Evolutionary conservation across 441 rosid species (phyloP).

Genomic region (Lepidium campestre): DNA sequence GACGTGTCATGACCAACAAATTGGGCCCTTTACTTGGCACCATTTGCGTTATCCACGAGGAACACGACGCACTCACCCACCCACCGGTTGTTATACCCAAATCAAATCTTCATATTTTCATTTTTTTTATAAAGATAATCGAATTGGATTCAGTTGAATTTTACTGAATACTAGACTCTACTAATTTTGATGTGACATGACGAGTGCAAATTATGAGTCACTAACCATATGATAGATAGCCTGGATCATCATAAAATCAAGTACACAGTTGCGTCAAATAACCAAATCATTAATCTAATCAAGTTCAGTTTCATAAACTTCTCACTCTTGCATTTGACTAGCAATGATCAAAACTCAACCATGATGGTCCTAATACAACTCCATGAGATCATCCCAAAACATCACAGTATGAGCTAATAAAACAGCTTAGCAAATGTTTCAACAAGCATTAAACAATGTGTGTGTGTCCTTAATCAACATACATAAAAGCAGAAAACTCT

Average conservation of each 20-base stretch:
- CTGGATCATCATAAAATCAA: neutral
- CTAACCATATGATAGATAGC: too few species aligned
- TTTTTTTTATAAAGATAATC: neutral
- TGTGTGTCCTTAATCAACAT: too few species aligned
- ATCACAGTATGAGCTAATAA: too few species aligned
- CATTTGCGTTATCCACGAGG: slow-evolving; percentile 12
- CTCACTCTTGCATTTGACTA: neutral
- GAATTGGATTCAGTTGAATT: neutral
- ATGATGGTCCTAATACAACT: neutral
- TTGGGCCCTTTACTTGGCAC: slow-evolving; percentile 13
- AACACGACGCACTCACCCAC: slow-evolving; percentile 7
- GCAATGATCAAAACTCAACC: neutral
- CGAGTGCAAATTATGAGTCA: neutral
- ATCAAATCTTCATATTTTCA: neutral
- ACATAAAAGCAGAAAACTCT: too few species aligned
- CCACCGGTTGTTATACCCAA: slow-evolving; percentile 5
- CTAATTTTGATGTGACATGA: neutral
- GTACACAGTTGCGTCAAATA: neutral
- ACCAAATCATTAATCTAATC: neutral
- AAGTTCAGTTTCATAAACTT: neutral
- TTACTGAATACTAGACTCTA: too few species aligned
- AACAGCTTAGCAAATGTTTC: too few species aligned
- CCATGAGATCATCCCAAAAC: neutral
- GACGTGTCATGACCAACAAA: slow-evolving; percentile 6
- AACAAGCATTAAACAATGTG: too few species aligned